Evolutionary conservation across 1,284 basidiomycete species (phyloP).

Genomic region (Volvariella surrecta): DNA sequence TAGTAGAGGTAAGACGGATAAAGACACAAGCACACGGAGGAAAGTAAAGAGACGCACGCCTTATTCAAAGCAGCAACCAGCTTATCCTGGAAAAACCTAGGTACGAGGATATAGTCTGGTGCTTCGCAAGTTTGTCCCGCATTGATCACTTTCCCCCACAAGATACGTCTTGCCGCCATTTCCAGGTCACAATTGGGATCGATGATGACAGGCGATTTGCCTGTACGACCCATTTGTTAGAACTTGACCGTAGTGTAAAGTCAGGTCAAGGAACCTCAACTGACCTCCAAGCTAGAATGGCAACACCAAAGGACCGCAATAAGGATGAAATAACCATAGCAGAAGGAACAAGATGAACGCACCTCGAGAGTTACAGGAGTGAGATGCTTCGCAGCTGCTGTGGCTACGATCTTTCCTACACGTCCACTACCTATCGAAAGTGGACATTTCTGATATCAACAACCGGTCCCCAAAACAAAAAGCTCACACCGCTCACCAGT

Average conservation of each 20-base stretch:
- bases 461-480: background rate
- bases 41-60: conserved; percentile 27
- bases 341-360: conserved; percentile 7
- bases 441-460: background rate
- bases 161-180: conserved; percentile 49
- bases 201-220: conserved; percentile 81
- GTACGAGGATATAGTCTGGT: conserved; percentile 80
- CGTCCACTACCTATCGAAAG: conserved; percentile 50
- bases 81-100: conserved; percentile 50
- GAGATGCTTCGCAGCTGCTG: conserved; percentile 80
- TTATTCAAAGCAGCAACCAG: conserved; percentile 56
- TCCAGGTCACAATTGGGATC: conserved; percentile 60
- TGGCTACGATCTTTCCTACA: conserved; percentile 72
- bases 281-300: conserved; percentile 24
- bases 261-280: conserved; percentile 1
- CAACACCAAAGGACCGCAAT: background rate
- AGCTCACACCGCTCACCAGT: conserved; percentile 28
- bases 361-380: conserved; percentile 81
- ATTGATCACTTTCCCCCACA: conserved; percentile 79
- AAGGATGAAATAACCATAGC: background rate
- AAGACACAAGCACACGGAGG: conserved; percentile 1
- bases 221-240: conserved; percentile 16
- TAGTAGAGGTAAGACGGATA: no score
- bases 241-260: no score
- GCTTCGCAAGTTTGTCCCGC: conserved; percentile 68